Conservation (phyloP, 106 monocot species). For the Hemerocallis citrina region DNA sequence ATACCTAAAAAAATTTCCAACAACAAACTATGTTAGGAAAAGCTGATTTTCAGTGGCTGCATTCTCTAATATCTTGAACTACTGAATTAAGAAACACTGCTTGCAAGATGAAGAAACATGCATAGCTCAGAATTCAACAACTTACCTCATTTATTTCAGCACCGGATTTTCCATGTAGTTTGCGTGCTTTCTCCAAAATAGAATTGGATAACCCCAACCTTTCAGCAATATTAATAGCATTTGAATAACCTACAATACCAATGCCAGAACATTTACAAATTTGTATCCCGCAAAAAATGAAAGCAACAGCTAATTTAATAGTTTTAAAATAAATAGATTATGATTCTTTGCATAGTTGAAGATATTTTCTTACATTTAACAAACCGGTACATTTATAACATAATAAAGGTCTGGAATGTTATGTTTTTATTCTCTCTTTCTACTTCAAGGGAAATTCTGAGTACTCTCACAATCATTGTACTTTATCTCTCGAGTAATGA, state of each 20-base stretch:
- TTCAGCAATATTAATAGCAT: slow-evolving; percentile 84
- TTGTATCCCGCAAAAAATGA: background rate
- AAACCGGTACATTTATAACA: background rate
- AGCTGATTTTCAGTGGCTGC: too few relatives aligned
- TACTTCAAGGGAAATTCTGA: background rate
- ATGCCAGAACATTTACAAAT: background rate
- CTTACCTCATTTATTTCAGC: slow-evolving; percentile 71
- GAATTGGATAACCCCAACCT: slow-evolving; percentile 43
- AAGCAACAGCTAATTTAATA: background rate
- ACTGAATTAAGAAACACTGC: background rate
- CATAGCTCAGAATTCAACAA: background rate
- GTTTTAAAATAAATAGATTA: background rate
- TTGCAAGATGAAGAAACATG: background rate
- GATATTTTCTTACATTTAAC: background rate
- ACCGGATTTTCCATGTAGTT: slow-evolving; percentile 55
- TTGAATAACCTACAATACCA: slow-evolving; percentile 63
- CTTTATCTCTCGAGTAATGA: background rate
- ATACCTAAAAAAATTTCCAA: too few relatives aligned
- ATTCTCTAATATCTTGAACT: background rate
- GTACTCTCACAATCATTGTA: background rate
- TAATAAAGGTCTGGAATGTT: background rate
- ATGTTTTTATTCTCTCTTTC: background rate
- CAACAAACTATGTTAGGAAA: too few relatives aligned
- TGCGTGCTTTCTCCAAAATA: slow-evolving; percentile 51
- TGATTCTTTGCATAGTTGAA: background rate